Evolutionary conservation across 441 rosid genomes (phyloP).

Genomic region (Aquilaria agallochum): DNA sequence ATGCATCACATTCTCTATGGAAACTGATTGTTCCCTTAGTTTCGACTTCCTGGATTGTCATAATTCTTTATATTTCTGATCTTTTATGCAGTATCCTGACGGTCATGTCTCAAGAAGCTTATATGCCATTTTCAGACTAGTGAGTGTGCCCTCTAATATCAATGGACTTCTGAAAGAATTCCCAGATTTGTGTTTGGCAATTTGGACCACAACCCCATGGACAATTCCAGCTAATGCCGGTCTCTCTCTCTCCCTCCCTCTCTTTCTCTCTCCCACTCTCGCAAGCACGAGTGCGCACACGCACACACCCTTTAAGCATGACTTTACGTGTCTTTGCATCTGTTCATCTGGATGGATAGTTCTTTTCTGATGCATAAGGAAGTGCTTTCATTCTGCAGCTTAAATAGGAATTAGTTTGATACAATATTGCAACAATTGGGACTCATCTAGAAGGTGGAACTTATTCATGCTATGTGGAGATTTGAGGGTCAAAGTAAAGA

Average conservation of each 20-base stretch:
- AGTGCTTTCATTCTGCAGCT: neutral
- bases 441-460: no score
- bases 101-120: conserved; percentile 95
- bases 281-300: neutral
- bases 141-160: conserved; percentile 38
- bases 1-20: no score
- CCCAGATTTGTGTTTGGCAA: conserved; percentile 77
- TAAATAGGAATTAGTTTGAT: neutral
- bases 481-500: no score
- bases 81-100: conserved; percentile 78
- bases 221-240: conserved; percentile 98
- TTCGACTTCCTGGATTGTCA: conserved; percentile 12
- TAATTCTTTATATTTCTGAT: conserved; percentile 4
- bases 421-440: no score
- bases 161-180: conserved; percentile 53
- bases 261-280: neutral
- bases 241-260: conserved; percentile 19
- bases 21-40: conserved; percentile 1
- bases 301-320: no score
- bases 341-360: neutral
- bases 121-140: conserved; percentile 69
- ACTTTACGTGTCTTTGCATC: neutral
- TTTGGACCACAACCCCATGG: conserved; percentile 99
- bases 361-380: neutral
- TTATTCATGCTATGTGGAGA: no score